phyloP scores from a whole-genome alignment of 257 asterid genomes.

The Gardenia jasminoides region DNA sequence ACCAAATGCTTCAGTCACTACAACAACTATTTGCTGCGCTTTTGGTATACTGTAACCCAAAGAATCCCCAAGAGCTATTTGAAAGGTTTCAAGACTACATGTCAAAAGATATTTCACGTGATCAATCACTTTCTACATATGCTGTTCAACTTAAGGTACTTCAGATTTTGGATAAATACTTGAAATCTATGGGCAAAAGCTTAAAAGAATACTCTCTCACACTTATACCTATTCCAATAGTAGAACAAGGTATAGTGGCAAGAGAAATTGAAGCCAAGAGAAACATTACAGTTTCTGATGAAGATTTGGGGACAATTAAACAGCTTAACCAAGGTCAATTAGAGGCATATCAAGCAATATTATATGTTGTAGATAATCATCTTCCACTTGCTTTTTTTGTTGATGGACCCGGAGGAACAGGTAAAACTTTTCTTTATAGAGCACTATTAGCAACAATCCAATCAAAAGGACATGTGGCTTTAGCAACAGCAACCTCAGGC shows the following conservation, averaged over 20 bases:
- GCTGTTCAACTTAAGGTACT: too few relatives aligned
- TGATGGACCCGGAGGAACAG: neutral
- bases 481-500: conserved; percentile 1
- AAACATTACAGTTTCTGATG: neutral
- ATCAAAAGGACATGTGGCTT: neutral
- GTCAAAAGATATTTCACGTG: too few relatives aligned
- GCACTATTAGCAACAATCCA: neutral
- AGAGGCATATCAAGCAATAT: neutral
- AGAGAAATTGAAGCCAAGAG: neutral
- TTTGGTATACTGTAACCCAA: neutral
- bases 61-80: neutral
- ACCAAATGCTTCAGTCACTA: too few relatives aligned
- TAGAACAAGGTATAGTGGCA: neutral
- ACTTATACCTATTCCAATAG: too few relatives aligned
- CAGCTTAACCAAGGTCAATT: neutral
- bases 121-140: neutral
- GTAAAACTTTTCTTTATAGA: neutral
- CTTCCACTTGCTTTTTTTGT: neutral
- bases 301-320: neutral
- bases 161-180: too few relatives aligned
- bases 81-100: too few relatives aligned
- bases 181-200: too few relatives aligned
- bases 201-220: too few relatives aligned
- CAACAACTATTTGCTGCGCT: neutral
- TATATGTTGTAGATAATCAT: neutral